Evolutionary conservation across 129 eudicot genomes (phyloP), one percentile per base, ranked within the genome.

Genomic region (Helichrysum umbraculigerum): DNA sequence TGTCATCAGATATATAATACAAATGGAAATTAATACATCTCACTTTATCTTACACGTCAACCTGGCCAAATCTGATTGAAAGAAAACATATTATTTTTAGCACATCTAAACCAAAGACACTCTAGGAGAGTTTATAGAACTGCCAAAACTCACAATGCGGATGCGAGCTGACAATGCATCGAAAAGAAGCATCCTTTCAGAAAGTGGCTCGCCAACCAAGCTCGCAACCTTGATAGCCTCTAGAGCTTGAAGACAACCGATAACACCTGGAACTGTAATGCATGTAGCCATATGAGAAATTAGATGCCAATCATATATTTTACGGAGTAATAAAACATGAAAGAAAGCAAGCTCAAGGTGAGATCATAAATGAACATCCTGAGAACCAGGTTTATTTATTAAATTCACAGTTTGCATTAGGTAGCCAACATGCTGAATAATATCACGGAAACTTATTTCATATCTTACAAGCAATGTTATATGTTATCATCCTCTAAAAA

Each of bases 161-260:
- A 91, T 84, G n/a, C 92, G 73, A 57, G 88, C 96, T n/a, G 99
- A 89, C 56, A 94, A 81, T 39, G 99, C 99, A 87, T 94, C 99
- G 61, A 94, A 82, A 63, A 94, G 87, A 84, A 94, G 93, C 97
- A 91, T 89, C 76, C 99, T 71, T 65, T 86, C 97, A 3, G 99
- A 91, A 68, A 94, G 92, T 32, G 99, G 94, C 51, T 94, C 99
- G 19, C 99, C 99, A 68, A 94, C 83, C 54, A 51, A 82, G 72
- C 94, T 87, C 29, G 96, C 97, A 70, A 94, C 73, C 81, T 94
- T 91, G 58, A 91, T 90, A 47, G 97, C 99, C 83, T 91, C 96
- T 32, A 94, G 74, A 22, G 99, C 99, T 85, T 94, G 99, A 62
- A 91, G 93, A 84, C 97, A 91, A 51, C 99, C 99, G 83, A 94